Percentiles rank a stretch among this genome's conserved stretches.
phyloP scores from a whole-genome alignment of 257 asterid genomes.

The Solanum ossicruentum region DNA sequence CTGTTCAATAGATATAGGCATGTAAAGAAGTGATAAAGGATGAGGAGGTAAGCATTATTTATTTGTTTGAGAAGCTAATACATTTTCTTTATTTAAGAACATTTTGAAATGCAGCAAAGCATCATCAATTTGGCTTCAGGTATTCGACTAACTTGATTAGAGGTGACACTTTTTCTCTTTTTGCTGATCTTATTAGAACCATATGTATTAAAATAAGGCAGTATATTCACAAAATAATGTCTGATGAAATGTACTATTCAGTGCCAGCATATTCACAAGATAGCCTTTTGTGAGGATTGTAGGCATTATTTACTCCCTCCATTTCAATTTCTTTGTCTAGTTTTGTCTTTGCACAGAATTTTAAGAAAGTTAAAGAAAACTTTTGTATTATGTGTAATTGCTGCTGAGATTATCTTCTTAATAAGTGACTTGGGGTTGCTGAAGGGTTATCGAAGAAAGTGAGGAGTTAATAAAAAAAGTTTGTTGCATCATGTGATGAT shows the following conservation, averaged over 20 bases:
- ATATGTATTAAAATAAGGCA: no score
- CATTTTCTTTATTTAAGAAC: not conserved
- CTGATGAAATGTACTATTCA: no score
- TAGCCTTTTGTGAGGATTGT: no score
- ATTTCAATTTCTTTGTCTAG: no score
- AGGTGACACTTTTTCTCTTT: not conserved
- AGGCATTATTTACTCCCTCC: no score
- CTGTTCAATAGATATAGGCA: constrained; percentile 18
- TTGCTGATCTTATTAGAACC: no score
- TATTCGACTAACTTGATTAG: not conserved
- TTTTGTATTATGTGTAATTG: not conserved
- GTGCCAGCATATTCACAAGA: no score
- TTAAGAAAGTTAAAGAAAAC: no score
- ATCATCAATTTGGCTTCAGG: not conserved
- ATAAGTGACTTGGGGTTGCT: not conserved
- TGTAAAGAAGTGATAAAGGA: not conserved
- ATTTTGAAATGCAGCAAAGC: not conserved
- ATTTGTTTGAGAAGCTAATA: not conserved
- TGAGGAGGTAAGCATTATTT: not conserved
- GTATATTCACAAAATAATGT: no score
- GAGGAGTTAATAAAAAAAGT: not conserved
- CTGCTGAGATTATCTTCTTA: not conserved
- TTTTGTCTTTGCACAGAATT: no score
- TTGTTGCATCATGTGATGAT: not conserved
- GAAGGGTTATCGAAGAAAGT: not conserved